Base-by-base conservation (phyloP, 2,329 filamentous ascomycete genomes). In the Hypoxylon sp. region DNA sequence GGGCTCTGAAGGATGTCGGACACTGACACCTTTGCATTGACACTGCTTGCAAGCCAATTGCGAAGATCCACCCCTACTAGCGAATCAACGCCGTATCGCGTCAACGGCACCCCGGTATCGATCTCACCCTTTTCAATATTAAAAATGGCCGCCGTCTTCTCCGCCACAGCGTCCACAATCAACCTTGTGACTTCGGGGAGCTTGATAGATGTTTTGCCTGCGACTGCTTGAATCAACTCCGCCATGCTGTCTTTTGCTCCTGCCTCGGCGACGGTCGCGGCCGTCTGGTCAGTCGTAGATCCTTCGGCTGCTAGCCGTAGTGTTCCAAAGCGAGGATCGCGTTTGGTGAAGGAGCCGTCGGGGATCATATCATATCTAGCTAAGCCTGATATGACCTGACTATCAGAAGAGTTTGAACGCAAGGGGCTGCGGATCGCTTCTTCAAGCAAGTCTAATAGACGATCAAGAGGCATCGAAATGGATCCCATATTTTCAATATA, bases 371-470 rank as follows among this genome's bases (percentile, higher is more conserved):
- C n/a, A 5, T 44, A 44, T 19, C 39, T 19, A 2, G 9, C 39
- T 44, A 22, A 9, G 8, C 39, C 17, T 44, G 11, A 10, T 17
- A 44, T 19, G 39, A 11, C 39, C 9, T n/a, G 39, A 11, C 39
- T 44, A 44, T 22, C 37, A 13, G 37, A 42, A 42, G 14, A n/a
- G 10, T 17, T 42, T 9, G 37, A 8, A 42, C 37, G 37, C n/a
- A 17, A 8, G 19, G 37, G n/a, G 14, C 3, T 42, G 37, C n/a
- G 37, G 37, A 42, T 42, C n/a, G 37, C 37, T 9, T 42, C 37
- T 42, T 42, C n/a, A 42, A 42, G 37, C 37, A 13, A 42, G n/a
- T 42, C 37, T 42, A 42, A 19, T 19, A 42, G 37, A 42, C 37
- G 37, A n/a, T 42, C 37, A 9, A 42, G 37, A 17, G 37, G 37